These are phyloP conservation scores for Orychophragmus violaceus DNA, from an alignment of 345 rosid genomes.

Conservation along the genomic window DNA sequence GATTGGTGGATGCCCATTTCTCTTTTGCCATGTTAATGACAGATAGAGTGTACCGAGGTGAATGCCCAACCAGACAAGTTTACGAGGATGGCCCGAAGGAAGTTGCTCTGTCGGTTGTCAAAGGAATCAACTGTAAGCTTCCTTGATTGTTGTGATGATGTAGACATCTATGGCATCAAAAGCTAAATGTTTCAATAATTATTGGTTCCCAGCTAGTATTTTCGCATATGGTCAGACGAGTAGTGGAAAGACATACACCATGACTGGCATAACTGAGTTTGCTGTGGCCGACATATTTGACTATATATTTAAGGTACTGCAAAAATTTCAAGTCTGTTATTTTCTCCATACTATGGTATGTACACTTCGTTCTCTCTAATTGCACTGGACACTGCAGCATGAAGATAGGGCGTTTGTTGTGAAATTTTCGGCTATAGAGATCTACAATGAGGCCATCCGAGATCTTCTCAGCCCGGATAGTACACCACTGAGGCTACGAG, in stretches of 20 bases:
- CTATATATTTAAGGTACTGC: slow-evolving; percentile 61
- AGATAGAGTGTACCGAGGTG: slow-evolving; percentile 96
- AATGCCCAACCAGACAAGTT: slow-evolving; percentile 67
- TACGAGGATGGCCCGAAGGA: slow-evolving; percentile 79
- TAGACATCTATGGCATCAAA: not conserved
- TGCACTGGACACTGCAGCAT: slow-evolving; percentile 43
- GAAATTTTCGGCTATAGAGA: slow-evolving; percentile 95
- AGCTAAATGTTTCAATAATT: not conserved
- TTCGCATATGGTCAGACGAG: slow-evolving; percentile 99
- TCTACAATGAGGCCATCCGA: slow-evolving; percentile 88
- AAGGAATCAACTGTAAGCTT: slow-evolving; percentile 82
- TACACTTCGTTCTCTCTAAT: slow-evolving; percentile 11
- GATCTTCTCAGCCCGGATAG: slow-evolving; percentile 75
- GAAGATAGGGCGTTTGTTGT: slow-evolving; percentile 90
- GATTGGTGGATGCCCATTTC: slow-evolving; percentile 5
- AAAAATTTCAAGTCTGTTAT: slow-evolving; percentile 14
- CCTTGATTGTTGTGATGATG: not conserved
- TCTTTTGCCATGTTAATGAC: slow-evolving; percentile 16
- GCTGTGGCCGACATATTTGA: slow-evolving; percentile 89
- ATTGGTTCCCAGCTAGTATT: slow-evolving; percentile 61
- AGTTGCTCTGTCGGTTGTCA: slow-evolving; percentile 87
- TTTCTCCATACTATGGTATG: slow-evolving; percentile 1
- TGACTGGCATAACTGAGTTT: slow-evolving; percentile 87
- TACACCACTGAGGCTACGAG: slow-evolving; percentile 78
- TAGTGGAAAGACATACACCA: slow-evolving; percentile 99